These are phyloP conservation scores for Saitozyma sp. DNA, from an alignment of 768 basidiomycete genomes.

Conservation along the genomic window DNA sequence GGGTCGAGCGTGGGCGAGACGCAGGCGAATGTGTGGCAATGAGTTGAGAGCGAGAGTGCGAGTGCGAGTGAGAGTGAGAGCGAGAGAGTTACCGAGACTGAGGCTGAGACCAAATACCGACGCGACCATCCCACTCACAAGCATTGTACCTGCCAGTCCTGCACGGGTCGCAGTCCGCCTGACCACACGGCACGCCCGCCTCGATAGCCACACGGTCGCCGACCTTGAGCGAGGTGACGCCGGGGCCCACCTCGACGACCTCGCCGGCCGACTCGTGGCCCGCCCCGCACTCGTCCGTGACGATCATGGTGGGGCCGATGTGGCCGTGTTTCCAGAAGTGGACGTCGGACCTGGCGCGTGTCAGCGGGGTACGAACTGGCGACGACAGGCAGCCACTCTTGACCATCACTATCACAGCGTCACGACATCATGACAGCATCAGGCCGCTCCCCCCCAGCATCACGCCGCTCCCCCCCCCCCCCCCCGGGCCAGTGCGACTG, in stretches of 20 bases:
- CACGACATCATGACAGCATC: not conserved
- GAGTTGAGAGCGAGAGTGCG: no score
- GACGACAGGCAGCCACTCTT: not conserved
- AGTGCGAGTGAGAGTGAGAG: no score
- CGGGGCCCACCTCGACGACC: slow-evolving; percentile 51
- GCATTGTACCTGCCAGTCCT: slow-evolving; percentile 54
- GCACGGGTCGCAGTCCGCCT: slow-evolving; percentile 52
- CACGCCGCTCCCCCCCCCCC: not conserved
- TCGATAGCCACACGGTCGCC: slow-evolving; percentile 53
- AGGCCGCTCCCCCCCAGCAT: not conserved
- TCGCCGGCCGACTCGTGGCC: slow-evolving; percentile 54
- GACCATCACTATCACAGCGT: slow-evolving; percentile 2
- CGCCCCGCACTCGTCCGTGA: slow-evolving; percentile 48
- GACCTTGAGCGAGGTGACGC: slow-evolving; percentile 50
- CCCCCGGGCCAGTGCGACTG: no score
- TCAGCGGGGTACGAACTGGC: not conserved
- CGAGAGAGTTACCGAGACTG: no score
- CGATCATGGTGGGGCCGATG: slow-evolving; percentile 53
- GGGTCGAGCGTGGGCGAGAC: no score
- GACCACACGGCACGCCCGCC: slow-evolving; percentile 47
- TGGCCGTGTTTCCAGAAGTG: slow-evolving; percentile 54
- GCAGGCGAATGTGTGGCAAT: not conserved
- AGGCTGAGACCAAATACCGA: not conserved
- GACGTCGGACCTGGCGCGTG: slow-evolving; percentile 44
- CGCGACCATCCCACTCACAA: slow-evolving; percentile 38